phyloP scores from a whole-genome alignment of 2,329 filamentous ascomycete species.

The Cyphellophora attinorum region DNA sequence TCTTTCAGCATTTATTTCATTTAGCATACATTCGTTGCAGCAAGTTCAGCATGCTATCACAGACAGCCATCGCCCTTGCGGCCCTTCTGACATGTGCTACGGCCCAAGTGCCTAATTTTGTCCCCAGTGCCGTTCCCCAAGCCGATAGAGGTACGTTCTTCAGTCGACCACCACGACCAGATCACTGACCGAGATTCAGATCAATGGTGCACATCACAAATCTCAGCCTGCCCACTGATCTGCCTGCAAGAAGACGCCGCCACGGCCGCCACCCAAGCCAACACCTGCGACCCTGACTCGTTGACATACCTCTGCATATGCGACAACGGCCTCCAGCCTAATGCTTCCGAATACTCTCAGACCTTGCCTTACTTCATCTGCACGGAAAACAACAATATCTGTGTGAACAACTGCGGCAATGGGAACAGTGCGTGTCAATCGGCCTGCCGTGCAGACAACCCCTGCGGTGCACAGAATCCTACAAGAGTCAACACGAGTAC shows the following conservation, averaged over 20 bases:
- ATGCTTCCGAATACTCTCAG: conserved; percentile 52
- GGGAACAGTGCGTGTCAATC: conserved; percentile 39
- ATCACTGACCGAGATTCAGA: conserved; percentile 19
- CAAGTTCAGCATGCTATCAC: conserved; percentile 14
- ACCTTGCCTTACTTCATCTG: conserved; percentile 56
- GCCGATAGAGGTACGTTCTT: conserved; percentile 26
- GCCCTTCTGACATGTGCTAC: conserved; percentile 24
- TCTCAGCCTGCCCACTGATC: conserved; percentile 33
- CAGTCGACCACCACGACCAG: not conserved
- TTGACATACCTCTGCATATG: conserved; percentile 51
- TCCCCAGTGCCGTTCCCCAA: conserved; percentile 26
- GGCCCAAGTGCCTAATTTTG: conserved; percentile 26
- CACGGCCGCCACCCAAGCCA: conserved; percentile 24
- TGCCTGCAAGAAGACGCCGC: conserved; percentile 31
- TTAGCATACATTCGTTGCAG: not conserved
- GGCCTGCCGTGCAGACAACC: conserved; percentile 44
- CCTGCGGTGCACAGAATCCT: conserved; percentile 53
- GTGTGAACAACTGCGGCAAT: conserved; percentile 39
- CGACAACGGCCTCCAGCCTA: conserved; percentile 42
- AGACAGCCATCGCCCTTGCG: conserved; percentile 20
- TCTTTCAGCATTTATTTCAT: not conserved
- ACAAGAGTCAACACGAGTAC: conserved; percentile 44
- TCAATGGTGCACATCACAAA: conserved; percentile 34
- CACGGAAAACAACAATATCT: conserved; percentile 47
- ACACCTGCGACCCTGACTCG: conserved; percentile 33